Evolutionary conservation across 495 filamentous ascomycete genomes (phyloP).

Genomic region (Aspergillus nanangensis): DNA sequence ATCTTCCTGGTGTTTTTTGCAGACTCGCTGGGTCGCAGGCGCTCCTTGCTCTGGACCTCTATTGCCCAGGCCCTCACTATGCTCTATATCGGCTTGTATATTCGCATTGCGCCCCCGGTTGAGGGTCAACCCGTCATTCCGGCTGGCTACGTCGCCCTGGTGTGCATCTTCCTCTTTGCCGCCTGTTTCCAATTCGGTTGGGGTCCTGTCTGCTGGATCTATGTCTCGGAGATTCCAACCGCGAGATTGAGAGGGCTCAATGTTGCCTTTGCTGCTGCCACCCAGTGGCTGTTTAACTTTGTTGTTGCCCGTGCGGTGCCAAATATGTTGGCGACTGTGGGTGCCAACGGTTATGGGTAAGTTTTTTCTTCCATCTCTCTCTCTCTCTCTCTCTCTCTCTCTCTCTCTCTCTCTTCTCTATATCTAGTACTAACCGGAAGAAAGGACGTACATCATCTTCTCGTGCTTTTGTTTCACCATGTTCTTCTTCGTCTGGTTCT

Average conservation of each 20-base stretch:
- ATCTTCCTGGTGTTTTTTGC: slow-evolving; percentile 66
- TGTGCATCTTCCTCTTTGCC: slow-evolving; percentile 71
- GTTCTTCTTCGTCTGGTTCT: slow-evolving; percentile 66
- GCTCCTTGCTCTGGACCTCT: slow-evolving; percentile 69
- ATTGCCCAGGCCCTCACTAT: slow-evolving; percentile 67
- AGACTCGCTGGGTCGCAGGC: slow-evolving; percentile 66
- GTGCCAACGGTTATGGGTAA: slow-evolving; percentile 55
- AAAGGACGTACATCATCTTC: slow-evolving; percentile 38
- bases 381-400: neutral
- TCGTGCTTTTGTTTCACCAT: slow-evolving; percentile 60
- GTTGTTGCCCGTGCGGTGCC: slow-evolving; percentile 37
- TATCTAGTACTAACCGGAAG: slow-evolving; percentile 25
- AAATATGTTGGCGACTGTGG: slow-evolving; percentile 51
- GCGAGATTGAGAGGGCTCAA: slow-evolving; percentile 63
- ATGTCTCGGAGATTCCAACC: slow-evolving; percentile 69
- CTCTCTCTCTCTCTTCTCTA: slow-evolving; percentile 29
- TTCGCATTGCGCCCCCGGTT: slow-evolving; percentile 62
- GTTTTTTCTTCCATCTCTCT: slow-evolving; percentile 1
- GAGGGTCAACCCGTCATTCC: slow-evolving; percentile 44
- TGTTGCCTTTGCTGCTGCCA: slow-evolving; percentile 63
- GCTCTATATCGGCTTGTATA: slow-evolving; percentile 78
- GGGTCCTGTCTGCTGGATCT: slow-evolving; percentile 78
- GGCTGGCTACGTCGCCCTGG: slow-evolving; percentile 62
- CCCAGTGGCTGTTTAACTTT: slow-evolving; percentile 48
- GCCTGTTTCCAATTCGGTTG: slow-evolving; percentile 76